Conservation (phyloP, 2,329 filamentous ascomycete species). For the Fusarium nurragi region DNA sequence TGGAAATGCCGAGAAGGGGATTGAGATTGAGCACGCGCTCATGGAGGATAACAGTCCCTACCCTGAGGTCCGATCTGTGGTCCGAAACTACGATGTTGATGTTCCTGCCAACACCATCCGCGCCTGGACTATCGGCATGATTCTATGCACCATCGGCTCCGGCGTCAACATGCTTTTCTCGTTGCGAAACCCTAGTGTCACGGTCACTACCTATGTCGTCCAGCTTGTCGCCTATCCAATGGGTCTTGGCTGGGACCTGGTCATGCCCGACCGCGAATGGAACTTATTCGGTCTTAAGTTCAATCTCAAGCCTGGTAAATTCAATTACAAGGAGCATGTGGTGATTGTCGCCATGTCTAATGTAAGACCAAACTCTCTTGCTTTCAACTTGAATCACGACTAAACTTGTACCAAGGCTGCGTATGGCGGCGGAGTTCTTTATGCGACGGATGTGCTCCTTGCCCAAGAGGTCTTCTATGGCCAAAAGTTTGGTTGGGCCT, state of each 20-base stretch:
- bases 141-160: conserved; percentile 70
- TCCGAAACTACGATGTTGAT: conserved; percentile 71
- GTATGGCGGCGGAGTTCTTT: conserved; percentile 66
- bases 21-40: conserved; percentile 66
- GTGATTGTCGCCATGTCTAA: conserved; percentile 72
- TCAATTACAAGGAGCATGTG: conserved; percentile 71
- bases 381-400: conserved; percentile 22
- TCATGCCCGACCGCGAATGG: conserved; percentile 63
- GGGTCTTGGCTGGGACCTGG: conserved; percentile 62
- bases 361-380: conserved; percentile 52
- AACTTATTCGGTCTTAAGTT: conserved; percentile 63
- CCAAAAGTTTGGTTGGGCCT: conserved; percentile 64
- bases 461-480: conserved; percentile 66
- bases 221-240: conserved; percentile 71
- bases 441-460: conserved; percentile 61
- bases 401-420: conserved; percentile 56
- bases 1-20: conserved; percentile 64
- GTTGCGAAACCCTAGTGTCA: conserved; percentile 66
- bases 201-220: conserved; percentile 69
- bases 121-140: conserved; percentile 69
- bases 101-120: conserved; percentile 72
- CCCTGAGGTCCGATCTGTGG: conserved; percentile 72
- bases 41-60: conserved; percentile 74
- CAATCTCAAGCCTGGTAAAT: conserved; percentile 65
- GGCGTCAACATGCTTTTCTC: conserved; percentile 70